Evolutionary conservation across 352 stramenopile genomes (phyloP).

Genomic region (Peronospora destructor): DNA sequence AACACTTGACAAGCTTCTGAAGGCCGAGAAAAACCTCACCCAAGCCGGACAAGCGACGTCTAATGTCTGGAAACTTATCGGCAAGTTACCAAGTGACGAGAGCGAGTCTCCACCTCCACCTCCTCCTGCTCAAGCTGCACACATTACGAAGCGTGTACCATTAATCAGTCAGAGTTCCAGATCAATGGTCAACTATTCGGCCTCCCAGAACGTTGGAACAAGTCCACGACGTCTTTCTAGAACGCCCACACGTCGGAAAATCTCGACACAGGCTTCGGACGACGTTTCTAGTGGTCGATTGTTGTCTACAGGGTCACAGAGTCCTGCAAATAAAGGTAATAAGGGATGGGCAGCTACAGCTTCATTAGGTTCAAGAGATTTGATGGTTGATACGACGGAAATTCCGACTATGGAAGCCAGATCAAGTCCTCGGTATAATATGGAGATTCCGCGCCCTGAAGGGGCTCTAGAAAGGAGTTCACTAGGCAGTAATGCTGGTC

Average conservation of each 20-base stretch:
- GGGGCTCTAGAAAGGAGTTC: conserved; percentile 32
- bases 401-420: conserved; percentile 6
- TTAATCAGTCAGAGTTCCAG: conserved; percentile 11
- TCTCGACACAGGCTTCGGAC: conserved; percentile 10
- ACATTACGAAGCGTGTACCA: background rate
- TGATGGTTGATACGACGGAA: conserved; percentile 11
- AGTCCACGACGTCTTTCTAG: conserved; percentile 9
- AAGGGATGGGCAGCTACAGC: conserved; percentile 17
- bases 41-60: conserved; percentile 75
- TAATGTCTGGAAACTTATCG: conserved; percentile 80
- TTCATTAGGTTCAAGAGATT: conserved; percentile 8
- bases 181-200: conserved; percentile 7
- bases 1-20: conserved; percentile 75
- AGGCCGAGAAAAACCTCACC: conserved; percentile 74
- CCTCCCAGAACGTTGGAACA: conserved; percentile 10
- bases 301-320: conserved; percentile 3
- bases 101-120: conserved; percentile 20
- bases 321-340: background rate
- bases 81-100: conserved; percentile 33
- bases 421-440: conserved; percentile 39
- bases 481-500: conserved; percentile 32
- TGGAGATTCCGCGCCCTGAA: conserved; percentile 52
- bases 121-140: too few species aligned
- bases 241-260: conserved; percentile 13
- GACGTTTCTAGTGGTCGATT: conserved; percentile 12